These are phyloP conservation scores for Phytopythium boreale DNA, from an alignment of 352 stramenopile genomes.

Conservation along the genomic window DNA sequence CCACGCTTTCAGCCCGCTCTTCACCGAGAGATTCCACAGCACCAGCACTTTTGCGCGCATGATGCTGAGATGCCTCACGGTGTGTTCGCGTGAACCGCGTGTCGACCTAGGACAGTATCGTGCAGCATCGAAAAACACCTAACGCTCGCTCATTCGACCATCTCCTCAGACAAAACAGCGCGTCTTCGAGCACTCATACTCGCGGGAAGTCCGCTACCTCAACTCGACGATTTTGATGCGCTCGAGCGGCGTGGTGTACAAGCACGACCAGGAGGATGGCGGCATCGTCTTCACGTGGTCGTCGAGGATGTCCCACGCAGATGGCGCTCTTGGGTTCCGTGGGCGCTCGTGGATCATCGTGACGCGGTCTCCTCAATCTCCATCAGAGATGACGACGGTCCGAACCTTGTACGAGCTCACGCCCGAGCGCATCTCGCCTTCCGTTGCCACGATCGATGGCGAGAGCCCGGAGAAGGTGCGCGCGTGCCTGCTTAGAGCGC, in stretches of 20 bases:
- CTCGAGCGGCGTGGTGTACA: not conserved
- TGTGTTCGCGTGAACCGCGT: not conserved
- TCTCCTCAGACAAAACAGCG: not conserved
- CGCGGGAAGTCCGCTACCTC: not conserved
- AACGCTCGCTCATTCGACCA: not conserved
- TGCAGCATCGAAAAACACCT: not conserved
- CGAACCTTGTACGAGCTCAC: slow-evolving; percentile 7
- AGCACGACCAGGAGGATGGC: not conserved
- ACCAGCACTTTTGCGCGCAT: not conserved
- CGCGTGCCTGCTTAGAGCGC: not conserved
- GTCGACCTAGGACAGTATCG: not conserved
- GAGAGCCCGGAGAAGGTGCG: not conserved
- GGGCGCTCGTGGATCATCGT: slow-evolving; percentile 1
- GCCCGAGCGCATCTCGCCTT: not conserved
- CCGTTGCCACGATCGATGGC: not conserved
- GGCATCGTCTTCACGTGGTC: not conserved
- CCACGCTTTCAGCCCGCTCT: not conserved
- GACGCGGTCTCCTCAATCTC: not conserved
- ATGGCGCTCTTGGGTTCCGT: not conserved
- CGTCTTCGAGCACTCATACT: not conserved
- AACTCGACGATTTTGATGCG: not conserved
- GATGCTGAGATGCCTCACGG: not conserved
- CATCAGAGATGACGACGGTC: not conserved
- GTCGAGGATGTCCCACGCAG: not conserved
- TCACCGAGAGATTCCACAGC: not conserved